These are phyloP conservation scores for Ustilago hordei DNA, from an alignment of 1,284 basidiomycete species.

Conservation along the genomic window DNA sequence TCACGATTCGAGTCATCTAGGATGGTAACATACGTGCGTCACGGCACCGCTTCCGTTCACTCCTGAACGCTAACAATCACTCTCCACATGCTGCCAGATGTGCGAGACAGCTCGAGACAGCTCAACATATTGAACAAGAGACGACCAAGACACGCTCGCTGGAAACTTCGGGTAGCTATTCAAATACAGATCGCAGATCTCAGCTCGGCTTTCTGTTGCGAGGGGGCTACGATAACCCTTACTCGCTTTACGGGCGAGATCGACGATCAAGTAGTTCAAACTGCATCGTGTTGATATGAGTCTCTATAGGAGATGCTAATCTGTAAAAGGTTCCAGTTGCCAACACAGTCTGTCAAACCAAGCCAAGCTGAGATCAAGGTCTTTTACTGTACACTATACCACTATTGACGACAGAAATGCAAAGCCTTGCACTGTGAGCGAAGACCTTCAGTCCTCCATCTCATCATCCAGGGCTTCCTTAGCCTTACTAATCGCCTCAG, in stretches of 20 bases:
- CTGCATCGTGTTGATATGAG: too few relatives aligned
- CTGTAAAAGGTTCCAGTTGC: not conserved
- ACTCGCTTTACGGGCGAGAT: not conserved
- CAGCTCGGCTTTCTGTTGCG: too few relatives aligned
- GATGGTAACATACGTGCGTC: too few relatives aligned
- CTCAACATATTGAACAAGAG: not conserved
- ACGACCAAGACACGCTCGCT: not conserved
- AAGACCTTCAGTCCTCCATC: constrained; percentile 77
- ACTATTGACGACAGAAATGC: not conserved
- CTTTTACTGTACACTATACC: constrained; percentile 15
- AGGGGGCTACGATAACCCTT: too few relatives aligned
- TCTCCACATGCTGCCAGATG: not conserved
- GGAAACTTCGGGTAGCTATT: not conserved
- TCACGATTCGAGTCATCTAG: too few relatives aligned
- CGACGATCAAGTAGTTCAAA: not conserved
- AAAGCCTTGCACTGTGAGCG: too few relatives aligned
- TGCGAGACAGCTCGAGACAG: not conserved
- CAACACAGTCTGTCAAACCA: not conserved
- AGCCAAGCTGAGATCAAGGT: not conserved
- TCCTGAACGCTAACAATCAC: not conserved
- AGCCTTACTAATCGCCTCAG: constrained; percentile 87
- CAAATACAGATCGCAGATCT: too few relatives aligned
- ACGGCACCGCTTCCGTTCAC: not conserved
- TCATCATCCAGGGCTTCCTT: constrained; percentile 85
- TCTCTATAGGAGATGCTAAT: too few relatives aligned